These are phyloP conservation scores for Arthrobotrys sinensis DNA, from an alignment of 2,329 filamentous ascomycete genomes.

Conservation along the genomic window DNA sequence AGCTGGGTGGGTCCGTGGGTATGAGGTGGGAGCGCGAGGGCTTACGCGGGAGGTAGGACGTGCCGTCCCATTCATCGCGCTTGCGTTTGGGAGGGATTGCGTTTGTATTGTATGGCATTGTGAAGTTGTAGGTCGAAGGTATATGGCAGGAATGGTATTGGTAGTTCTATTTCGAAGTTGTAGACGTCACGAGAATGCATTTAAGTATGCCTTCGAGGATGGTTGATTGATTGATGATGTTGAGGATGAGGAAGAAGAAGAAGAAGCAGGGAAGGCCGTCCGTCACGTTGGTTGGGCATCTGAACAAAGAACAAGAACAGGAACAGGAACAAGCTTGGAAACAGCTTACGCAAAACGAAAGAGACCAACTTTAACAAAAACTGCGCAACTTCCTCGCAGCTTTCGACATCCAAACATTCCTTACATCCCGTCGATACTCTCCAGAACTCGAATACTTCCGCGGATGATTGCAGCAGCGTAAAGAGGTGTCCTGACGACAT, in stretches of 20 bases:
- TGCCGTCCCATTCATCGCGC: conserved; percentile 55
- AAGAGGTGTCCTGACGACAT: conserved; percentile 33
- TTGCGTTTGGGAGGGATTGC: conserved; percentile 50
- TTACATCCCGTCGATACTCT: background rate
- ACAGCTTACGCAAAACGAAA: conserved; percentile 10
- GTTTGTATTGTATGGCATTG: conserved; percentile 53
- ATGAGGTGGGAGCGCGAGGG: background rate
- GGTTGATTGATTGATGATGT: background rate
- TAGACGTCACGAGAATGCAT: background rate
- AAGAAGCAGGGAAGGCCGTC: conserved; percentile 8
- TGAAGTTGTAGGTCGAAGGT: background rate
- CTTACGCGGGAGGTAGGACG: conserved; percentile 57
- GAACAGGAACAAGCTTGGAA: background rate
- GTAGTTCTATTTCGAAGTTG: background rate
- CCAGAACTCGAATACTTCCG: background rate
- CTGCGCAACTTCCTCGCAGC: conserved; percentile 21
- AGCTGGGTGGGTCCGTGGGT: conserved; percentile 1
- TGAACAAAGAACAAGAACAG: background rate
- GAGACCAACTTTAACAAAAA: conserved; percentile 39
- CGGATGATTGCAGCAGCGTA: conserved; percentile 37
- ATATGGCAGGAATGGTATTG: background rate
- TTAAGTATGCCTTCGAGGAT: no score
- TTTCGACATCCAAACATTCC: conserved; percentile 4
- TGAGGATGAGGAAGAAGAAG: background rate
- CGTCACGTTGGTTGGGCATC: conserved; percentile 18